Percentiles rank a stretch among this genome's conserved stretches.
These are phyloP conservation scores for Phialophora expanda DNA, from an alignment of 2,329 filamentous ascomycete species.

Conservation along the genomic window DNA sequence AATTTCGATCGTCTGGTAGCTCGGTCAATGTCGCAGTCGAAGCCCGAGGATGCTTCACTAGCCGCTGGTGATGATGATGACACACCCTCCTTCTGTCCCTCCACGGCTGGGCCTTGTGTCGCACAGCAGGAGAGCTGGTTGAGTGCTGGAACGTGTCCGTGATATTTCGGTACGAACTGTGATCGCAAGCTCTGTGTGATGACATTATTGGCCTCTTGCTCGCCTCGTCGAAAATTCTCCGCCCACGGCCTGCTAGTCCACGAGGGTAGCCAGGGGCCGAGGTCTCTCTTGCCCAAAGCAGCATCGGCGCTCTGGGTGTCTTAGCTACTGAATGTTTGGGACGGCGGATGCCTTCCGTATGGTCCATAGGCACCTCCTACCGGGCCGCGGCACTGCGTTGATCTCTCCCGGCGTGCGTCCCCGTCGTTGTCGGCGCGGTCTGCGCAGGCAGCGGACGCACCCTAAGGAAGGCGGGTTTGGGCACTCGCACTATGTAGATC, in stretches of 20 bases:
- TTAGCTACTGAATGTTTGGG: slow-evolving; percentile 16
- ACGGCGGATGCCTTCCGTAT: slow-evolving; percentile 13
- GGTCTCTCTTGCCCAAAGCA: background rate
- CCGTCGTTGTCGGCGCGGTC: background rate
- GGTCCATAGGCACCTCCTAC: background rate
- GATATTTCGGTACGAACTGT: background rate
- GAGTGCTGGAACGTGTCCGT: background rate
- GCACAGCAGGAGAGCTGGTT: background rate
- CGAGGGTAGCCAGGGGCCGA: slow-evolving; percentile 10
- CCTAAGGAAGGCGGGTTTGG: background rate
- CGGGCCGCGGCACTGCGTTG: background rate
- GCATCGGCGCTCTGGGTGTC: slow-evolving; percentile 6
- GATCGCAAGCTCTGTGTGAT: background rate
- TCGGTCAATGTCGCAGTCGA: background rate
- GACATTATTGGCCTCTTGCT: background rate
- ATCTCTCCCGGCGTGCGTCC: background rate
- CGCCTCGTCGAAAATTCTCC: slow-evolving; percentile 1
- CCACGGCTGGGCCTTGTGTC: background rate
- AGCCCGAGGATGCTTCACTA: background rate
- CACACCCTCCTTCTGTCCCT: background rate
- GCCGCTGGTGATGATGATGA: slow-evolving; percentile 1
- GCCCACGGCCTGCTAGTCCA: slow-evolving; percentile 4
- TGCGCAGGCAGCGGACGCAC: background rate
- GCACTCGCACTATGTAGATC: too few relatives aligned
- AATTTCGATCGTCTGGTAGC: background rate